Base-by-base conservation (phyloP, 2,329 filamentous ascomycete species). In the Canariomyces notabilis region DNA sequence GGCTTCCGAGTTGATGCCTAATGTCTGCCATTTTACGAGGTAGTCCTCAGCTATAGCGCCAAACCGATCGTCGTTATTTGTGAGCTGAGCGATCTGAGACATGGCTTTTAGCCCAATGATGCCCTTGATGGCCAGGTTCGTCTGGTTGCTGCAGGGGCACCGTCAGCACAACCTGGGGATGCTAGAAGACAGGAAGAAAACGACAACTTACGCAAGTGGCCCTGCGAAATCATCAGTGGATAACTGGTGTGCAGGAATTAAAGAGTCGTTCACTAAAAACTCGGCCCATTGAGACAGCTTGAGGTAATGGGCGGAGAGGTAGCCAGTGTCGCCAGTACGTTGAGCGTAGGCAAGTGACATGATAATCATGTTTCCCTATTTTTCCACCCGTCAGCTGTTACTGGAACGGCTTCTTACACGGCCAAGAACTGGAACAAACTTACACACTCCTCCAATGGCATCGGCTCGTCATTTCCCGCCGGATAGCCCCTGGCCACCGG, bases 201-300 rank as follows among this genome's bases (percentile, higher is more conserved):
- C 4, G 34, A 26, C 16, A 29, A 53, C 56, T 4, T 55, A 59
- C 57, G 82, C 79, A 16, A 89, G 72, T 64, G 83, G 83, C 33
- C 87, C 87, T 2, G 87, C 87, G 62, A 91, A 93, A 60, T 93
- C 87, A 59, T 93, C 87, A 1, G 87, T 93, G 16, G 82, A 89
- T 14, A 93, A 70, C 64, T 91, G 87, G 52, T 87, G 81, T 3
- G 81, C 78, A 2, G 87, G 87, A 48, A 87, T 80, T 34, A 91
- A 70, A 20, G 84, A 78, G 60, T 82, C 86, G 23, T 87, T 75
- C n/a, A 90, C 78, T 18, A 93, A 71, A 61, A 89, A 93, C 6
- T 77, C 72, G 0, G 86, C 88, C 87, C 87, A 93, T 59, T 89
- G 82, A 53, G 80, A 82, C 67, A 88, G 82, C 22, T 90, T 72